Evolutionary conservation across 1,284 basidiomycete genomes (phyloP), one percentile per base, ranked within the genome.

Genomic region (Psilocybe mexicana): DNA sequence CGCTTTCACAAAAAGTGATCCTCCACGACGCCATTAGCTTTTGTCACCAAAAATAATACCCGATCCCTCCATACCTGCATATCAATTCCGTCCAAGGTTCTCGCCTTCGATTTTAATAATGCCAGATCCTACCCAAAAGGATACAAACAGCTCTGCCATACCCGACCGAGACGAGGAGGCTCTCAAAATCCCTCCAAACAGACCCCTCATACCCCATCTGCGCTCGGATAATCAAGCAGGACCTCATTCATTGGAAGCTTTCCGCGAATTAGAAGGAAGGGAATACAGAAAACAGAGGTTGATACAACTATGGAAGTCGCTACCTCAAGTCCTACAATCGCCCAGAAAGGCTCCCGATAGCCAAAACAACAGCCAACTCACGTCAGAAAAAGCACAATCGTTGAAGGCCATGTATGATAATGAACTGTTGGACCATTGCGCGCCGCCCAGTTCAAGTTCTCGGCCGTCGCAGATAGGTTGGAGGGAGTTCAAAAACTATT

Each of bases 401-500:
- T 76, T 94, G 66, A 79, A 84, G 63, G 80, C 77, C 56, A 82
- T 86, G 74, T 95, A 96, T 74, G 85, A 91, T 63, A 83, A 85
- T 63, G 94, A 96, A 70, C 76, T 96, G 43, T 74, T 90, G 54
- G 79, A 82, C 51, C 77, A 79, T 58, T 90, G 86, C 67, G 81
- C 83, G 58, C 81, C 72, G 60, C 61, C 55, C 42, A 75, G 71
- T 61, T 79, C 75, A 57, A 79, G 73, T 55, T 75, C 76, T 63
- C 70, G 70, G 48, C 74, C 70, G 68, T 73, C 72, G 57, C 78
- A 79, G 61, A 81, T 94, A 62, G 82, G 81, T 38, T 95, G 92
- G 92, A 80, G 81, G 62, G 87, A 88, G 67, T 96, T 95, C 72
- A 83, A 85, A 74, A 75, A 80, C 59, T 93, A 92, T 69, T 88